phyloP scores from a whole-genome alignment of 805 yeast genomes.

The Spathaspora hagerdaliae region DNA sequence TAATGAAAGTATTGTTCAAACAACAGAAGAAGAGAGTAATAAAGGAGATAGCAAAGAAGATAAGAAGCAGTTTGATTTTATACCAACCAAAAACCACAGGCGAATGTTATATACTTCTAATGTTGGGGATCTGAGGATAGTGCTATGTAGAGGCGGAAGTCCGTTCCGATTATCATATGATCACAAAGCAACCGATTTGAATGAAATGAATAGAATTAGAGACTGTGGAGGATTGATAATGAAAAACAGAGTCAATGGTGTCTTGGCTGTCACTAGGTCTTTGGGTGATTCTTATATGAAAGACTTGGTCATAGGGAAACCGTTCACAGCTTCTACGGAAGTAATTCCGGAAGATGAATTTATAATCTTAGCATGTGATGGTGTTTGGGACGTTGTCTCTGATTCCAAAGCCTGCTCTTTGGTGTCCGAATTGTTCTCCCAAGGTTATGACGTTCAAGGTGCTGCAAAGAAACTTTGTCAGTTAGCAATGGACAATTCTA shows the following conservation, averaged over 20 bases:
- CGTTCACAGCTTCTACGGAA: conserved; percentile 87
- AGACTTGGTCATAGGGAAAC: conserved; percentile 81
- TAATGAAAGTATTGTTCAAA: conserved; percentile 2
- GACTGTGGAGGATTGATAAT: conserved; percentile 82
- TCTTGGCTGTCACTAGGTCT: conserved; percentile 90
- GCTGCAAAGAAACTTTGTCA: conserved; percentile 69
- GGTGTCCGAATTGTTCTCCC: conserved; percentile 47
- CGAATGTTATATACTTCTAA: conserved; percentile 89
- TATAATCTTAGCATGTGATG: conserved; percentile 91
- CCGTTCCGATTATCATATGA: conserved; percentile 85
- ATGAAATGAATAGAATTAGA: conserved; percentile 73
- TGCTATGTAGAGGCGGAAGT: conserved; percentile 67
- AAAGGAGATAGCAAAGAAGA: not conserved
- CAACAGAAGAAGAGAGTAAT: not conserved
- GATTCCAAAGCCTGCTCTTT: conserved; percentile 82
- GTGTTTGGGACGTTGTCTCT: conserved; percentile 90
- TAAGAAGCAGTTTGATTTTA: conserved; percentile 40
- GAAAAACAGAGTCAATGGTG: conserved; percentile 92
- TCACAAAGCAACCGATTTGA: conserved; percentile 82
- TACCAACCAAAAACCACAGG: conserved; percentile 47
- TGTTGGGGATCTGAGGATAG: conserved; percentile 89
- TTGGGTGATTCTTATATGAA: conserved; percentile 93
- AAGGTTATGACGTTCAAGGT: conserved; percentile 44
- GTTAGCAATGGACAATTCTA: conserved; percentile 70
- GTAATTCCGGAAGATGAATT: conserved; percentile 66